phyloP scores from a whole-genome alignment of 1,284 basidiomycete species.

The Stygiomarasmius scandens region DNA sequence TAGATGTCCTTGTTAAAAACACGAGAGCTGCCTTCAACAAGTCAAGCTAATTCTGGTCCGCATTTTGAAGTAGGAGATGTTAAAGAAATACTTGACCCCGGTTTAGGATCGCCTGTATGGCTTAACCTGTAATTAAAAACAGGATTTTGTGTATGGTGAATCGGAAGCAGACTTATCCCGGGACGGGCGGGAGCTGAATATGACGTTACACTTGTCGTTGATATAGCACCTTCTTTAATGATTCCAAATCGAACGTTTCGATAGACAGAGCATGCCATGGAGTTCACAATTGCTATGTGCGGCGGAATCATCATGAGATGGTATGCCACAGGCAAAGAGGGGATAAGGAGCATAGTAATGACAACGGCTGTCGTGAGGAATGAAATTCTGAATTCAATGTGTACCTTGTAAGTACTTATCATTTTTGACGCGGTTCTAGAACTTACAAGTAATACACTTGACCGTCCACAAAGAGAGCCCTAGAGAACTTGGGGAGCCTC shows the following conservation, averaged over 20 bases:
- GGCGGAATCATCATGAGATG: not conserved
- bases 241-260: conserved; percentile 1
- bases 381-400: not conserved
- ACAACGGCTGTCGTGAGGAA: not conserved
- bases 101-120: too few species aligned
- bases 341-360: not conserved
- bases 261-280: conserved; percentile 3
- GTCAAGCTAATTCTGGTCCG: too few species aligned
- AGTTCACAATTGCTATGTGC: not conserved
- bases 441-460: not conserved
- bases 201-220: too few species aligned
- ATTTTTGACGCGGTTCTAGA: not conserved
- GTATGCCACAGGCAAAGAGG: not conserved
- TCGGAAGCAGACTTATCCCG: too few species aligned
- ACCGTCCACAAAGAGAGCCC: not conserved
- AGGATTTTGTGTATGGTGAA: too few species aligned
- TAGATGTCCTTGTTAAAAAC: too few species aligned
- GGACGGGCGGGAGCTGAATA: too few species aligned
- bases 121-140: too few species aligned
- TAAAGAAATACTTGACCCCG: too few species aligned
- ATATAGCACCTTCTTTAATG: not conserved
- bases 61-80: too few species aligned
- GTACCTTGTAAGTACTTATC: not conserved
- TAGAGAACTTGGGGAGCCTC: not conserved
- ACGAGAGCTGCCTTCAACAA: too few species aligned